Percentiles rank a stretch among this genome's conserved stretches.
Evolutionary conservation across 2,329 filamentous ascomycete species (phyloP).

Genomic region (Lasiodiplodia theobromae): DNA sequence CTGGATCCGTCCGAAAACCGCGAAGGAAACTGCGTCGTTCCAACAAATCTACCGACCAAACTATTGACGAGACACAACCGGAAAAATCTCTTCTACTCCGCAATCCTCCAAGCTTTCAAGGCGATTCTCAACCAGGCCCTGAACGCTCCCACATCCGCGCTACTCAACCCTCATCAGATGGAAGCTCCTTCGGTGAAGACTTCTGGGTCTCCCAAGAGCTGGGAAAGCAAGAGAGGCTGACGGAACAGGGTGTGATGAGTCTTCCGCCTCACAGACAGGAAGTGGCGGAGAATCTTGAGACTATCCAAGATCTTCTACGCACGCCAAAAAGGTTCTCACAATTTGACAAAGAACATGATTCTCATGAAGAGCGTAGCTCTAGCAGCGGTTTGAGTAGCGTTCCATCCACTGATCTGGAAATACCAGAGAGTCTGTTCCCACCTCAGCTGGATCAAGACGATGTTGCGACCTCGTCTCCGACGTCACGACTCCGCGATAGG

Average conservation of each 20-base stretch:
- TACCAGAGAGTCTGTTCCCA: not conserved
- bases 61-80: not conserved
- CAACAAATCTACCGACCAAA: not conserved
- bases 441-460: not conserved
- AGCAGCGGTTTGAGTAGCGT: not conserved
- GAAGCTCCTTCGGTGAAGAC: not conserved
- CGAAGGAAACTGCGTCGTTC: not conserved
- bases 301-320: not conserved
- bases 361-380: not conserved
- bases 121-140: no score
- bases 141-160: not conserved
- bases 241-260: not conserved
- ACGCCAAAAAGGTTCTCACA: conserved; percentile 1
- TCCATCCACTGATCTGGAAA: not conserved
- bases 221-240: not conserved
- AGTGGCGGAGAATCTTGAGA: not conserved
- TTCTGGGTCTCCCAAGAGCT: not conserved
- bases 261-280: not conserved
- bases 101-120: not conserved
- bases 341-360: not conserved
- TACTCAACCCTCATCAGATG: not conserved
- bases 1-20: not conserved
- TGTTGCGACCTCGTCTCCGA: not conserved
- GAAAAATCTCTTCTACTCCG: not conserved
- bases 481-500: not conserved